Evolutionary conservation across 768 basidiomycete genomes (phyloP).

Genomic region (Coprinellus aureogranulatus): DNA sequence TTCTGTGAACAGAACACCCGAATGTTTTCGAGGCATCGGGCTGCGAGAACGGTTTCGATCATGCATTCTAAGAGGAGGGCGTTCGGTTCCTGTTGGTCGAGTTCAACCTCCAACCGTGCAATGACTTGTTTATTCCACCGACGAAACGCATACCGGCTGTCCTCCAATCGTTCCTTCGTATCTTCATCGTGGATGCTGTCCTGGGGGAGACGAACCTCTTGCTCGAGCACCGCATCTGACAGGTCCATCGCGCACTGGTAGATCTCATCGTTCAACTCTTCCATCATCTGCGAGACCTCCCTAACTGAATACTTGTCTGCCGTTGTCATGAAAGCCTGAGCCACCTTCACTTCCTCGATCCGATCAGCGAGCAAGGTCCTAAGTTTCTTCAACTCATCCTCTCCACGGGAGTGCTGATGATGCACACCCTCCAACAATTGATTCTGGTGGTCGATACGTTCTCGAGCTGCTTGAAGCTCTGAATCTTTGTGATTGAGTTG

Average conservation of each 20-base stretch:
- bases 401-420: background rate
- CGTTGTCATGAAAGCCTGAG: constrained; percentile 43
- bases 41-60: background rate
- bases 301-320: constrained; percentile 43
- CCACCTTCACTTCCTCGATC: constrained; percentile 40
- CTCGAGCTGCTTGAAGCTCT: no score
- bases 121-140: no score
- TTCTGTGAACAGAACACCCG: background rate
- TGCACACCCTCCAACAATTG: no score
- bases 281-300: constrained; percentile 37
- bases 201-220: background rate
- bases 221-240: constrained; percentile 25
- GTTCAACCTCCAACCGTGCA: no score
- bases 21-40: background rate
- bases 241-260: constrained; percentile 46
- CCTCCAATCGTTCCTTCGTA: no score
- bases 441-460: no score
- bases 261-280: constrained; percentile 47
- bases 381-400: constrained; percentile 17
- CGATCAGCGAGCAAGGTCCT: constrained; percentile 23
- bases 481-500: no score
- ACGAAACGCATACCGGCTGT: no score
- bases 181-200: no score
- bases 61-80: background rate
- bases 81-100: background rate